phyloP scores from a whole-genome alignment of 2,329 filamentous ascomycete genomes.

The Pezicula radicicola region DNA sequence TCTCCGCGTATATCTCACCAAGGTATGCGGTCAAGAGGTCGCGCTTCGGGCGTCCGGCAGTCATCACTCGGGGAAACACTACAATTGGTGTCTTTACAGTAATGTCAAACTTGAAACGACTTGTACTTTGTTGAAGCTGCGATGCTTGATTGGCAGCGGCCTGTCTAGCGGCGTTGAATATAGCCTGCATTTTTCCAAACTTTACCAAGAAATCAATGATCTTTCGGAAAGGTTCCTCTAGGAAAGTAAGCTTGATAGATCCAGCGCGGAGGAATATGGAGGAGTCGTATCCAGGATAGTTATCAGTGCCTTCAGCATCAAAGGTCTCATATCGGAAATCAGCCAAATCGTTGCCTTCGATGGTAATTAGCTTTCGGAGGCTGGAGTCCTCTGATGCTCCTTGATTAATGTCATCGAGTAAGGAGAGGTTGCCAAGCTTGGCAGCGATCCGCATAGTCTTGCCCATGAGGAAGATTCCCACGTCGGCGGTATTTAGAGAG shows the following conservation, averaged over 20 bases:
- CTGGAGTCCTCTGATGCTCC: constrained; percentile 80
- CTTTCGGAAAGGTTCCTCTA: constrained; percentile 96
- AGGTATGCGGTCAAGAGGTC: constrained; percentile 91
- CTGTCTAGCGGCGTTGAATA: constrained; percentile 95
- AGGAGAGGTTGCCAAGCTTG: constrained; percentile 79
- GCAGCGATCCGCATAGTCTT: constrained; percentile 86
- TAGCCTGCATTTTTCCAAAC: constrained; percentile 98
- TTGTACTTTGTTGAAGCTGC: constrained; percentile 86
- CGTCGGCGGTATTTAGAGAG: constrained; percentile 87
- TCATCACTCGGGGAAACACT: constrained; percentile 80
- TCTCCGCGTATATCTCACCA: constrained; percentile 96
- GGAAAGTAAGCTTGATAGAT: constrained; percentile 94
- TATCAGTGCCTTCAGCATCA: constrained; percentile 63
- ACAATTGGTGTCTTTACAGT: constrained; percentile 93
- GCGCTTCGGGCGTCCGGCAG: constrained; percentile 65
- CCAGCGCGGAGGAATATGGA: constrained; percentile 88
- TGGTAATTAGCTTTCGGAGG: constrained; percentile 84
- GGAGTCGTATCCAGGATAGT: constrained; percentile 92
- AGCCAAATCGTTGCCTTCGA: constrained; percentile 91
- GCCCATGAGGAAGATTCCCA: constrained; percentile 83
- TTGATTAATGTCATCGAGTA: constrained; percentile 91
- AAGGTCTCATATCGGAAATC: constrained; percentile 99
- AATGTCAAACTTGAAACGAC: constrained; percentile 90
- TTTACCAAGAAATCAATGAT: constrained; percentile 98
- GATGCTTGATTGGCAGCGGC: constrained; percentile 91